Evolutionary conservation across 2,329 filamentous ascomycete genomes (phyloP), one percentile per base, ranked within the genome.

Genomic region (Ceratocystis albifundus): DNA sequence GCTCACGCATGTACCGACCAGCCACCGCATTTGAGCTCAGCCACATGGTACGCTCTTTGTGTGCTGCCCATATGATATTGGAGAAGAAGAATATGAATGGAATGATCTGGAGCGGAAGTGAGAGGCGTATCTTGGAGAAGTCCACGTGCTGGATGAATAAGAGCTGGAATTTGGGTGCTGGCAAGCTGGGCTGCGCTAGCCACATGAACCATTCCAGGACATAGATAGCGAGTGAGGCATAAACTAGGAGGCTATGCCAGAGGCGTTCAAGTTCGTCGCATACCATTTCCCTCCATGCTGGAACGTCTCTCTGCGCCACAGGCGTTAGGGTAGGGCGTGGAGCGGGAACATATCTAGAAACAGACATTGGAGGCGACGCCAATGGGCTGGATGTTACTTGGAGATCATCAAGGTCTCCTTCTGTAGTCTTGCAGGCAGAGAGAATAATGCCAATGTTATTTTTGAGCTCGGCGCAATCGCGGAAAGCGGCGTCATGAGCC

Each of bases 1-100:
- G 25, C 8, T 59, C 55, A 25, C 55, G 55, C 55, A 59, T 59
- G 28, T 59, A 59, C 55, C 55, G 55, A 8, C 55, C 55, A 25
- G 55, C 55, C 55, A 25, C 12, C 2, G 55, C 28, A 20, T 59
- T 59, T 36, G 55, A 22, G 15, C 6, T 36, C 25, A 59, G 55
- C 55, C 55, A 59, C 55, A 59, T 59, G 7, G 15, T 7, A 7
- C 55, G 55, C 55, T 59, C 55, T 17, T n/a, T 59, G 4, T 25
- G 30, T 28, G 30, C 55, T 3, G 55, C 55, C 25, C 22, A 36
- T n/a, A 59, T 8, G 7, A 59, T n/a, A 30, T 32, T 59, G 17
- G 7, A 8, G 15, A 28, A 59, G 55, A 59, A 36, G 8, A 59
- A 36, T n/a, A 36, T 8, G 6, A 53, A 28, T 28, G 48, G 48